phyloP scores from a whole-genome alignment of 108 stramenopile species.

The Mediolabrus comicus region DNA sequence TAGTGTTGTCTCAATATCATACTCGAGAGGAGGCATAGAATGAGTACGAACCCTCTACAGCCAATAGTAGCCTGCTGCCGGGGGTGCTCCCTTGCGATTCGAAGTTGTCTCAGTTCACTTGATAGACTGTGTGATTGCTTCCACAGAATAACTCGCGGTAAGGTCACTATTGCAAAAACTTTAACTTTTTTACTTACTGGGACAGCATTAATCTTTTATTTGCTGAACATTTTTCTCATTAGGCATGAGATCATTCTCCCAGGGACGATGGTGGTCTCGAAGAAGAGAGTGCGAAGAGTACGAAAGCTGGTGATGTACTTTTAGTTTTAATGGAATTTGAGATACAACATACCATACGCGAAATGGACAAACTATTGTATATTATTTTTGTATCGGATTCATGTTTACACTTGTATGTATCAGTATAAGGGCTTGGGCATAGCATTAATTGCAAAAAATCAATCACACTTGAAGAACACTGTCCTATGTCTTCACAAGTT shows the following conservation, averaged over 20 bases:
- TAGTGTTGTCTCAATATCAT: too few species aligned
- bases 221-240: too few species aligned
- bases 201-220: too few species aligned
- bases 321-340: background rate
- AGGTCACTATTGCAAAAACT: background rate
- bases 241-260: conserved; percentile 14
- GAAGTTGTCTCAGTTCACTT: conserved; percentile 17
- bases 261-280: background rate
- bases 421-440: too few species aligned
- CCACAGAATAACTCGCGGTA: conserved; percentile 2
- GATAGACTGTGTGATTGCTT: conserved; percentile 14
- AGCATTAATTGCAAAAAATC: too few species aligned
- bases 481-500: too few species aligned
- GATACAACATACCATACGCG: background rate
- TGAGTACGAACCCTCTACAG: background rate
- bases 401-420: too few species aligned
- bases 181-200: too few species aligned
- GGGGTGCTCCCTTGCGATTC: conserved; percentile 2
- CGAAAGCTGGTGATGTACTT: conserved; percentile 17
- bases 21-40: background rate
- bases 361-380: too few species aligned
- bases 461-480: too few species aligned
- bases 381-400: too few species aligned
- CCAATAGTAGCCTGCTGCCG: background rate
- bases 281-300: conserved; percentile 1